A percentile compares a stretch with the other conserved stretches of the same genome.
phyloP scores from a whole-genome alignment of 2,329 filamentous ascomycete genomes.

The Trichoderma lentiforme region DNA sequence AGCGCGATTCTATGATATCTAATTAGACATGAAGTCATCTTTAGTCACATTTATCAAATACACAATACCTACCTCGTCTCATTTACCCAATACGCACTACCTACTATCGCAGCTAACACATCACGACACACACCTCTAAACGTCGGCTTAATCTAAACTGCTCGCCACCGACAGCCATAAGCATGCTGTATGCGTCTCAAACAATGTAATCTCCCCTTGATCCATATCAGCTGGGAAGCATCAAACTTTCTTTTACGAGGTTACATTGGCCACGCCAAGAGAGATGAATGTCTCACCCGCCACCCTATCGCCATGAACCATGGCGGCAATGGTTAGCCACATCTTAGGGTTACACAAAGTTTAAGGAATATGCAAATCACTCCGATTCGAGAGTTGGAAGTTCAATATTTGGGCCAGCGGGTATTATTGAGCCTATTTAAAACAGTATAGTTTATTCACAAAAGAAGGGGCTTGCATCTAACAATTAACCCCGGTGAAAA shows the following conservation, averaged over 20 bases:
- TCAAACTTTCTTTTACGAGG: not conserved
- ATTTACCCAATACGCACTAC: not conserved
- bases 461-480: slow-evolving; percentile 16
- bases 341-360: not conserved
- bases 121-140: not conserved
- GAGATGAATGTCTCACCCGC: not conserved
- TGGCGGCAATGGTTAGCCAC: not conserved
- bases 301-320: not conserved
- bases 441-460: slow-evolving; percentile 17
- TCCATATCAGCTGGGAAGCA: not conserved
- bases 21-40: not conserved
- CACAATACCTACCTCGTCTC: not conserved
- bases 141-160: not conserved
- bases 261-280: not conserved
- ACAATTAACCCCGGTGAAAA: slow-evolving; percentile 17
- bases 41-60: not conserved
- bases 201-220: not conserved
- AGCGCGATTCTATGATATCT: not conserved
- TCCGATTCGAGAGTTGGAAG: not conserved
- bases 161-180: not conserved
- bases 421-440: slow-evolving; percentile 19
- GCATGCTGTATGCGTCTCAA: not conserved
- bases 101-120: not conserved
- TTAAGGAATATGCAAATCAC: not conserved
- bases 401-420: not conserved